Evolutionary conservation across 768 basidiomycete genomes (phyloP).

Genomic region (Leccinum subgranulosum): DNA sequence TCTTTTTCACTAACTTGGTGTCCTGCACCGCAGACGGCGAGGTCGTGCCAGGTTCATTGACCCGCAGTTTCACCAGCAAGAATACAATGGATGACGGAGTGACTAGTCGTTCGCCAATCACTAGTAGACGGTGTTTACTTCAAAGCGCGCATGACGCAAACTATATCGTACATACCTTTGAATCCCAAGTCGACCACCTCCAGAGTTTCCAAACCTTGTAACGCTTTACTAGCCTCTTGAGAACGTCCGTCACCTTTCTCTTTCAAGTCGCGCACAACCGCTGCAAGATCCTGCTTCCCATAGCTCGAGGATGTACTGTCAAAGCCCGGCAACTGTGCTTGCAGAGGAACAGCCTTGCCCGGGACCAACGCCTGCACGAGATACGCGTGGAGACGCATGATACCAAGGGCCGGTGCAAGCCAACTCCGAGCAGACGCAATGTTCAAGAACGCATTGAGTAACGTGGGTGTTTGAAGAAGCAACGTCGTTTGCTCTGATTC

Average conservation of each 20-base stretch:
- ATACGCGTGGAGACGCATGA: constrained; percentile 81
- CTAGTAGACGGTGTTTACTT: constrained; percentile 36
- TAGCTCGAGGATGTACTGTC: constrained; percentile 36
- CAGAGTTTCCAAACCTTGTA: constrained; percentile 68
- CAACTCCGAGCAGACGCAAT: constrained; percentile 86
- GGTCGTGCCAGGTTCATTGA: constrained; percentile 51
- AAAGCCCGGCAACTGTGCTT: constrained; percentile 81
- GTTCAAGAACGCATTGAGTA: constrained; percentile 78
- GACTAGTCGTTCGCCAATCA: constrained; percentile 86
- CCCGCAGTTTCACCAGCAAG: constrained; percentile 78
- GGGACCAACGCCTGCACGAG: constrained; percentile 81
- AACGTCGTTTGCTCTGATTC: constrained; percentile 66
- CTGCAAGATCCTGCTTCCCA: constrained; percentile 16
- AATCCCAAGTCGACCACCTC: constrained; percentile 82
- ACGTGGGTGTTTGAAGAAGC: constrained; percentile 65
- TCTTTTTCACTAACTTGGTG: constrained; percentile 40
- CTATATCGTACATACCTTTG: constrained; percentile 56
- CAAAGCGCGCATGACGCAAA: background rate
- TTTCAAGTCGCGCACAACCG: constrained; percentile 17
- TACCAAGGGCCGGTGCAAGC: constrained; percentile 73
- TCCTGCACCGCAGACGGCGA: constrained; percentile 36
- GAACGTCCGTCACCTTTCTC: constrained; percentile 17
- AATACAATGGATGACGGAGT: constrained; percentile 88
- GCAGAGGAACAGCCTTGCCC: constrained; percentile 38
- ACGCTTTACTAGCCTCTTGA: constrained; percentile 45